These are phyloP conservation scores for Oryza australiensis DNA, from an alignment of 176 grass and related monocot genomes.

Conservation along the genomic window DNA sequence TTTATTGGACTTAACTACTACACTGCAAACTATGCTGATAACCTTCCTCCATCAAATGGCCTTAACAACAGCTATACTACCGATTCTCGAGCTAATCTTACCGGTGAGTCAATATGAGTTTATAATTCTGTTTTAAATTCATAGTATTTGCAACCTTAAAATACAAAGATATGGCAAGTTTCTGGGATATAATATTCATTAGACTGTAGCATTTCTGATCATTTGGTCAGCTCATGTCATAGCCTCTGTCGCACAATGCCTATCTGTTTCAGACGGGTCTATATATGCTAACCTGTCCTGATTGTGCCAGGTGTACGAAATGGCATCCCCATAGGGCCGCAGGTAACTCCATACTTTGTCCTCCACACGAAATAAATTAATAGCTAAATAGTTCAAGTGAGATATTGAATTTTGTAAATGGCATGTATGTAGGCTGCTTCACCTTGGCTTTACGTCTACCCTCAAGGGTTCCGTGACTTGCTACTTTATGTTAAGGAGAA, in stretches of 20 bases:
- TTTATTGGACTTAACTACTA: constrained; percentile 68
- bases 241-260: too few relatives aligned
- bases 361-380: background rate
- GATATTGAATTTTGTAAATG: background rate
- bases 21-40: constrained; percentile 31
- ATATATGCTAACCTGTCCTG: background rate
- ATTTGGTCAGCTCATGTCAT: background rate
- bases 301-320: constrained; percentile 39
- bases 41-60: constrained; percentile 40
- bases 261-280: too few relatives aligned
- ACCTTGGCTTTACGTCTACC: constrained; percentile 49
- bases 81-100: constrained; percentile 40
- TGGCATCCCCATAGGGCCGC: constrained; percentile 48
- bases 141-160: too few relatives aligned
- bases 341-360: constrained; percentile 22
- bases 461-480: constrained; percentile 48
- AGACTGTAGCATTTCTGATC: background rate
- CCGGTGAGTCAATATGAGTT: background rate
- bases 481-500: constrained; percentile 58
- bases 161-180: too few relatives aligned
- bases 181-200: background rate
- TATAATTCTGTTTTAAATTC: background rate
- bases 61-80: constrained; percentile 42
- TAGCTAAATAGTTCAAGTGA: too few relatives aligned
- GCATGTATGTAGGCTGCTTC: constrained; percentile 34